Evolutionary conservation across 2,329 filamentous ascomycete genomes (phyloP), one percentile per base, ranked within the genome.

Genomic region (Penicillium paneum): DNA sequence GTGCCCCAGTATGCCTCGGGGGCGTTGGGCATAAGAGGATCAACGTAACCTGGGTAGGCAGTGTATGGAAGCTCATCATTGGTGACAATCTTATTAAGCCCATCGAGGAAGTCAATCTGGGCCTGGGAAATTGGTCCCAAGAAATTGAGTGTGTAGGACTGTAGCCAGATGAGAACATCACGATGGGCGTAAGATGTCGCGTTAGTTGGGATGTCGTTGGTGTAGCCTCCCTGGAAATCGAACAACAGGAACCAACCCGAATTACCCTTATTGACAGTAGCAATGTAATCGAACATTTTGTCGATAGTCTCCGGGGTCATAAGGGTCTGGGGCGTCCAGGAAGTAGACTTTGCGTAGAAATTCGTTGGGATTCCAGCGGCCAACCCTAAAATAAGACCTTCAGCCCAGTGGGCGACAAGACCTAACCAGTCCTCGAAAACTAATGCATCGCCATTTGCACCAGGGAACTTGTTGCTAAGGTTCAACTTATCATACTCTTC

Each of bases 121-220:
- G 29, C 2, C 3, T 34, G 58, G 1, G 72, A 74, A 4, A 86
- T 55, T 1, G 45, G 61, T 1, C 69, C 69, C 0, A 76, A 72
- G 2, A 83, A 60, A 21, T 80, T 81, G 35, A 86, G 65, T 24
- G 76, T 81, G 64, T 86, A 87, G 1, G 79, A 81, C 66, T 87
- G 82, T 60, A 83, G 78, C 70, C 83, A 85, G 69, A 85, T 79
- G 35, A 86, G 62, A 58, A 83, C 83, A 74, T 87, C 81, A 45
- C 85, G 80, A 62, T 87, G 84, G 0, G 80, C 78, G 62, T 84
- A 87, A 8, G 83, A 79, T 0, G 84, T 86, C 12, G 78, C 79
- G 56, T 83, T 75, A 54, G 67, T 65, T 0, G 82, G 70, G 1
- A 81, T 73, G 54, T 87, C 83, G 59, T 74, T 78, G 52, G 84